phyloP scores from a whole-genome alignment of 192 early-diverging fungal species.

The Coemansia sp. region DNA sequence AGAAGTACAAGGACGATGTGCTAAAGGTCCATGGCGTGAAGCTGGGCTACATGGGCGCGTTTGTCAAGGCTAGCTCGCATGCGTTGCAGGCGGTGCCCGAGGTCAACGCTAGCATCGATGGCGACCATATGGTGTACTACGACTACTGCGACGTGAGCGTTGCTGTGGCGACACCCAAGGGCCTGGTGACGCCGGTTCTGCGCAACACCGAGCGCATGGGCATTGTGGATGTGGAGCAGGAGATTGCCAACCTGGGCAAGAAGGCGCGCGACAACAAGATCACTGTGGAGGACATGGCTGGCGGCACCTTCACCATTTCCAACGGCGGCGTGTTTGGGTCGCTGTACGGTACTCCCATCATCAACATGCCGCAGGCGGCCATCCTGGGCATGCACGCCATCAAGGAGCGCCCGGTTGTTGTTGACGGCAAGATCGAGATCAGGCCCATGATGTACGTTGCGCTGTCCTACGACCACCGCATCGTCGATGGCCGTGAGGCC shows the following conservation, averaged over 20 bases:
- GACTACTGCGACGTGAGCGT: constrained; percentile 95
- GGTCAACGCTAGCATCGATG: constrained; percentile 94
- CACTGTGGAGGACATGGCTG: constrained; percentile 95
- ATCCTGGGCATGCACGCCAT: constrained; percentile 98
- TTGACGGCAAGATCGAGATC: constrained; percentile 88
- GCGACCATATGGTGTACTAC: constrained; percentile 83
- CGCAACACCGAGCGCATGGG: constrained; percentile 83
- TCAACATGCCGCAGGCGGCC: constrained; percentile 94
- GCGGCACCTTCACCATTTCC: constrained; percentile 98
- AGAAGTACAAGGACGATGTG: constrained; percentile 90
- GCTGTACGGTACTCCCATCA: constrained; percentile 94
- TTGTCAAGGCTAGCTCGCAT: constrained; percentile 82
- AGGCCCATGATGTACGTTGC: constrained; percentile 97
- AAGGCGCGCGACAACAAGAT: constrained; percentile 93
- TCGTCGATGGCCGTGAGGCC: constrained; percentile 98
- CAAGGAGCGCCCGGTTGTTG: constrained; percentile 92
- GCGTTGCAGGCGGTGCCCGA: constrained; percentile 88
- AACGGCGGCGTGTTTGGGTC: constrained; percentile 99
- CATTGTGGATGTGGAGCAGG: constrained; percentile 88
- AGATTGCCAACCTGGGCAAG: constrained; percentile 76
- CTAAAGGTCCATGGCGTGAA: constrained; percentile 93
- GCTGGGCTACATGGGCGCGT: constrained; percentile 97
- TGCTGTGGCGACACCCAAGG: constrained; percentile 98
- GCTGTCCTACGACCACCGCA: constrained; percentile 96
- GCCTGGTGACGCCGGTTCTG: constrained; percentile 94